These are phyloP conservation scores for Boletus sensibilis DNA, from an alignment of 768 basidiomycete genomes.

Conservation along the genomic window DNA sequence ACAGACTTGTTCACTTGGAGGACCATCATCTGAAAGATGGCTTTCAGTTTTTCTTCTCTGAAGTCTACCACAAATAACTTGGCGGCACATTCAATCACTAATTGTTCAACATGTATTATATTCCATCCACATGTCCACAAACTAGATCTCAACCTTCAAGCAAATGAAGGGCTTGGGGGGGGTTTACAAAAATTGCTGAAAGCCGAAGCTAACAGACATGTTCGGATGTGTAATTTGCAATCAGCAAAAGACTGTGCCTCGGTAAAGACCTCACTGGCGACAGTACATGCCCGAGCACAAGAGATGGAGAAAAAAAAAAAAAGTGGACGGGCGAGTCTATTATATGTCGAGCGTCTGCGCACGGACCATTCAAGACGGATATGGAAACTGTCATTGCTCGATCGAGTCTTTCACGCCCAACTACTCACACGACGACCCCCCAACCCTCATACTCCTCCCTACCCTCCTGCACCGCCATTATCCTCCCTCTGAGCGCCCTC, in stretches of 20 bases:
- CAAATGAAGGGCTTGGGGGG: too few species aligned
- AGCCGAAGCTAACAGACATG: slow-evolving; percentile 86
- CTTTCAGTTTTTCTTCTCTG: too few species aligned
- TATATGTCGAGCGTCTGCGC: background rate
- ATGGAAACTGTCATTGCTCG: background rate
- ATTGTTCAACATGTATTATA: too few species aligned
- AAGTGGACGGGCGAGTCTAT: too few species aligned
- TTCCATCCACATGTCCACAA: too few species aligned
- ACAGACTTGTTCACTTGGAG: too few species aligned
- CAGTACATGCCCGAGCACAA: slow-evolving; percentile 96
- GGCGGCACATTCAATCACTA: too few species aligned
- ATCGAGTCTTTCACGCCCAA: too few species aligned
- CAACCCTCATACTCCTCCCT: slow-evolving; percentile 59
- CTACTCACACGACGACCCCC: slow-evolving; percentile 44
- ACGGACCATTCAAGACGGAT: background rate
- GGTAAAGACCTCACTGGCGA: slow-evolving; percentile 95
- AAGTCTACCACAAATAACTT: too few species aligned
- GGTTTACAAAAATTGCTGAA: slow-evolving; percentile 87
- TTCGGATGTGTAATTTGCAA: slow-evolving; percentile 98
- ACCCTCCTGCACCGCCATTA: slow-evolving; percentile 80
- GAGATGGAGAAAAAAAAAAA: slow-evolving; percentile 49
- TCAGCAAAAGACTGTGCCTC: slow-evolving; percentile 95
- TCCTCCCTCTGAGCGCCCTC: slow-evolving; percentile 62
- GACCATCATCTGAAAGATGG: too few species aligned
- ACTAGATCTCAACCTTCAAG: too few species aligned